Evolutionary conservation across 805 yeast species (phyloP).

Genomic region (Nakazawaea populi): DNA sequence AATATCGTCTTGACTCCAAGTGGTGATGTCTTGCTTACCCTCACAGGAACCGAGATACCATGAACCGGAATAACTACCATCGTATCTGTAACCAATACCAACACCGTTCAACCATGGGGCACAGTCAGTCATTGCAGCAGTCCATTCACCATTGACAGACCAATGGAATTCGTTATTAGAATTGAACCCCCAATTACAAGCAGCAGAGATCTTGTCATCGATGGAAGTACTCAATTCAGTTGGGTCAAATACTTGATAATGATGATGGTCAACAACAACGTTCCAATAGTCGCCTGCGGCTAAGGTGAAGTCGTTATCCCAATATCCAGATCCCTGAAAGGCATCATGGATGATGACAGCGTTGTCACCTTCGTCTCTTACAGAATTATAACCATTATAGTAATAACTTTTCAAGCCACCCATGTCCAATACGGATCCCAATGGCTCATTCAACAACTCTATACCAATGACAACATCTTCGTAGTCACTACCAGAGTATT

Average conservation of each 20-base stretch:
- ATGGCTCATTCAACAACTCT: constrained; percentile 69
- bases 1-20: constrained; percentile 39
- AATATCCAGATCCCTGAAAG: constrained; percentile 47
- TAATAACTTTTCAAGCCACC: constrained; percentile 33
- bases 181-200: constrained; percentile 43
- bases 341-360: constrained; percentile 64
- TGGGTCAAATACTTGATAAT: constrained; percentile 81
- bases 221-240: constrained; percentile 50
- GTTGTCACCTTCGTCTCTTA: constrained; percentile 32
- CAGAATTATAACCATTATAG: constrained; percentile 34
- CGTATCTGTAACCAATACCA: constrained; percentile 60
- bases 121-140: constrained; percentile 68
- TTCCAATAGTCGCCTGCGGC: constrained; percentile 40
- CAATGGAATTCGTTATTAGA: constrained; percentile 36
- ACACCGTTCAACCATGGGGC: constrained; percentile 67
- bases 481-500: constrained; percentile 41
- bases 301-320: constrained; percentile 39
- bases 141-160: constrained; percentile 64
- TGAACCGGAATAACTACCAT: constrained; percentile 38
- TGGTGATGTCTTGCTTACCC: constrained; percentile 26
- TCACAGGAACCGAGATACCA: constrained; percentile 40
- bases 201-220: constrained; percentile 54
- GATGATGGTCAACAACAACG: constrained; percentile 82
- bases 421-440: constrained; percentile 46
- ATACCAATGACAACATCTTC: constrained; percentile 62